These are phyloP conservation scores for Globisporangium cylindrosporum DNA, from an alignment of 352 stramenopile species.

Conservation along the genomic window DNA sequence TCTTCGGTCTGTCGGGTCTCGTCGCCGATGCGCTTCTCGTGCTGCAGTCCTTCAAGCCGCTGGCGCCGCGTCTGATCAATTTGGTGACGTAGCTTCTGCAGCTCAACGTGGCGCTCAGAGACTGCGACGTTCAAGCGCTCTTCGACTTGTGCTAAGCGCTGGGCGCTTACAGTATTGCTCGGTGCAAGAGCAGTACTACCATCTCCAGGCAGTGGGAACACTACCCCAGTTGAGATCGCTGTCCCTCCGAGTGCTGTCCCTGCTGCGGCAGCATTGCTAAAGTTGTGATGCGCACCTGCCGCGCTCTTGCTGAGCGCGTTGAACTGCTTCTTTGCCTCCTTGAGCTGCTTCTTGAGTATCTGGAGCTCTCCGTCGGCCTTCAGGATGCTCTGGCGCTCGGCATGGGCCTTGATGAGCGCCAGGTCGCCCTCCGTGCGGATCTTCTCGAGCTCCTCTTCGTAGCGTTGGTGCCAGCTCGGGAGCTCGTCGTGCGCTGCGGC, in stretches of 20 bases:
- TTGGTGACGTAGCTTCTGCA: slow-evolving; percentile 47
- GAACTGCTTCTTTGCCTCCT: slow-evolving; percentile 83
- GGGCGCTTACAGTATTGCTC: background rate
- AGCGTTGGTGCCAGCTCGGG: slow-evolving; percentile 18
- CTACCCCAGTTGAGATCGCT: background rate
- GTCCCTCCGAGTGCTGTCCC: background rate
- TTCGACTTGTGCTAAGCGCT: slow-evolving; percentile 74
- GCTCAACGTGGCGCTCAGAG: slow-evolving; percentile 41
- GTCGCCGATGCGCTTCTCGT: slow-evolving; percentile 42
- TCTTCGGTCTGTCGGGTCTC: slow-evolving; percentile 35
- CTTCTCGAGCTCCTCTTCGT: slow-evolving; percentile 88
- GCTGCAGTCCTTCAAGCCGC: slow-evolving; percentile 37
- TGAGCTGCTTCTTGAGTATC: slow-evolving; percentile 79
- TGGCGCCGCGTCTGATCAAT: slow-evolving; percentile 47
- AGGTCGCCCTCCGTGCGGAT: slow-evolving; percentile 69
- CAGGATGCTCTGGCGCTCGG: slow-evolving; percentile 88
- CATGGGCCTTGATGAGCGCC: slow-evolving; percentile 61
- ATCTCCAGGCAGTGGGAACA: background rate
- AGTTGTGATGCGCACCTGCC: background rate
- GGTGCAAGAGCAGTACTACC: background rate
- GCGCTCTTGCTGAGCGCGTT: slow-evolving; percentile 19
- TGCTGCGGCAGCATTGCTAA: background rate
- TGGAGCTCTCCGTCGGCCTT: slow-evolving; percentile 85
- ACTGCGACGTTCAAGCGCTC: slow-evolving; percentile 54
- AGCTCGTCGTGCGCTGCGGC: background rate